These are phyloP conservation scores for Aspergillus hortae DNA, from an alignment of 2,329 filamentous ascomycete species.

Conservation along the genomic window DNA sequence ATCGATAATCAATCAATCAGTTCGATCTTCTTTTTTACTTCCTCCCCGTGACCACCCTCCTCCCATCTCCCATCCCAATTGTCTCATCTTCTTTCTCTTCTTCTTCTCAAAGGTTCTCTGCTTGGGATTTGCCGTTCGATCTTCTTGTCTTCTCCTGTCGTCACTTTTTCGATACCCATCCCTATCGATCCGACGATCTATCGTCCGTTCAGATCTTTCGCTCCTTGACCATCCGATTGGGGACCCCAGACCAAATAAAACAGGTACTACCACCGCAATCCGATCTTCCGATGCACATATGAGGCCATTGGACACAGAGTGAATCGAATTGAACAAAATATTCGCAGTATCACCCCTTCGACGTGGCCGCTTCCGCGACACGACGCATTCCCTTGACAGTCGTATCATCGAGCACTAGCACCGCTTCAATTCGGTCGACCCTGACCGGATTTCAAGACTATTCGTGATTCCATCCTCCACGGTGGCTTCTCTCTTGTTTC, in stretches of 20 bases:
- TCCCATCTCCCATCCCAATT: not conserved
- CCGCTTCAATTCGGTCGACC: conserved; percentile 28
- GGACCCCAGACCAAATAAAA: not conserved
- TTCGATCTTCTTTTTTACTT: not conserved
- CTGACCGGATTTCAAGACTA: conserved; percentile 30
- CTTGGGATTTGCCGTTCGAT: not conserved
- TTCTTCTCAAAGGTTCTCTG: not conserved
- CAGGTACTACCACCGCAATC: not conserved
- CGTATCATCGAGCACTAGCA: not conserved
- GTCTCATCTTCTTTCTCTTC: not conserved
- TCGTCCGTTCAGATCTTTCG: conserved; percentile 12
- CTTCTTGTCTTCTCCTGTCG: not conserved
- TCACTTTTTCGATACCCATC: not conserved
- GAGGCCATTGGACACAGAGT: no score
- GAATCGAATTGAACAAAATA: not conserved
- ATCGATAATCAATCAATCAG: not conserved
- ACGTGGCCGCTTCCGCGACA: conserved; percentile 20
- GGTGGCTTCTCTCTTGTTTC: conserved; percentile 57
- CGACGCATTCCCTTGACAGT: conserved; percentile 6
- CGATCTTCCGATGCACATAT: no score
- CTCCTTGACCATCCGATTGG: conserved; percentile 10
- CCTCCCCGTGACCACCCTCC: not conserved
- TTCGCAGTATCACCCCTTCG: conserved; percentile 1
- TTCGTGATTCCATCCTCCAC: conserved; percentile 53
- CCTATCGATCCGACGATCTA: conserved; percentile 6